Percentiles rank a stretch among this genome's conserved stretches.
These are phyloP conservation scores for Suillus decipiens DNA, from an alignment of 768 basidiomycete genomes.

Conservation along the genomic window DNA sequence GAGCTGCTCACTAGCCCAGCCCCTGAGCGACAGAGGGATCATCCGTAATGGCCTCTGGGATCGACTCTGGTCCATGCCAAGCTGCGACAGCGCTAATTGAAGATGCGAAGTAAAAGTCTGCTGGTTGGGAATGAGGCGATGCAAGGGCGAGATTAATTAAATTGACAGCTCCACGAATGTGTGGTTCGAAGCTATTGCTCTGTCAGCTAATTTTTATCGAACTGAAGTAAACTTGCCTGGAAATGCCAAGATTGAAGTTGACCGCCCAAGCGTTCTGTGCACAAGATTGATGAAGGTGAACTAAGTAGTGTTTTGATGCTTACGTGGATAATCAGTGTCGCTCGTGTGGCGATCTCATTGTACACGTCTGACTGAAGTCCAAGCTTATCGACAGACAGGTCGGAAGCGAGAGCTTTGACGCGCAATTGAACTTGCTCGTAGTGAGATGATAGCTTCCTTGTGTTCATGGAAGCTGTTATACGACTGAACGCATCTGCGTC, in stretches of 20 bases:
- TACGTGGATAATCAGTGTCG: slow-evolving; percentile 51
- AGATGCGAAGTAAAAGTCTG: slow-evolving; percentile 54
- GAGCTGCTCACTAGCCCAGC: slow-evolving; percentile 33
- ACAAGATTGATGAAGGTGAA: not conserved
- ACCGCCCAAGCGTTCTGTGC: slow-evolving; percentile 56
- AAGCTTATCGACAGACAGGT: slow-evolving; percentile 41
- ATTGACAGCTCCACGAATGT: slow-evolving; percentile 51
- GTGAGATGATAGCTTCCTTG: slow-evolving; percentile 32
- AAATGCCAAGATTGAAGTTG: slow-evolving; percentile 48
- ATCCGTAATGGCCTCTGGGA: slow-evolving; percentile 27
- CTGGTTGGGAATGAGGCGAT: slow-evolving; percentile 33
- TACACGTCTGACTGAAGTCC: slow-evolving; percentile 43
- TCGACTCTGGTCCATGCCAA: slow-evolving; percentile 21
- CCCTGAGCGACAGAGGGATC: slow-evolving; percentile 32
- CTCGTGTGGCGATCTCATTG: slow-evolving; percentile 32
- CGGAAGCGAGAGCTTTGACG: slow-evolving; percentile 44
- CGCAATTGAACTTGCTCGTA: slow-evolving; percentile 23
- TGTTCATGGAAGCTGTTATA: slow-evolving; percentile 41
- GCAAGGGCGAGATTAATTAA: slow-evolving; percentile 49
- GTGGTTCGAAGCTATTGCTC: slow-evolving; percentile 39
- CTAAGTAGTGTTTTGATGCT: not conserved
- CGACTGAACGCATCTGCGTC: slow-evolving; percentile 45
- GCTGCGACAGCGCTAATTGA: slow-evolving; percentile 39
- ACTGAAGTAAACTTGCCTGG: slow-evolving; percentile 17
- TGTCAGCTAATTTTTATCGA: slow-evolving; percentile 8